Conservation (phyloP, 768 basidiomycete species). For the Mrakia frigida region DNA sequence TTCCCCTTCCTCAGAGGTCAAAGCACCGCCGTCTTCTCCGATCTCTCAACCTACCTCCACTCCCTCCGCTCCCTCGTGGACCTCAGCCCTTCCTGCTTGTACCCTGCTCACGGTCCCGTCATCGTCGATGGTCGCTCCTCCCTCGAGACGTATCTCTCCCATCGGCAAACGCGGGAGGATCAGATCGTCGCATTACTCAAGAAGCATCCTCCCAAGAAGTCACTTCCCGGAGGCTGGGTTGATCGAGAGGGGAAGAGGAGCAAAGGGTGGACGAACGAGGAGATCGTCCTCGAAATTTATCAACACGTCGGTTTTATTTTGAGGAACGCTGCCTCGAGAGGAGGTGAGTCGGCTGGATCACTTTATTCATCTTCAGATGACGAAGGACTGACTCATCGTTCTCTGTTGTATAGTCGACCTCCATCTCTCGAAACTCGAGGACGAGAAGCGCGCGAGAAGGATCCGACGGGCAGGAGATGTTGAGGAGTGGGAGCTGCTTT, state of each 20-base stretch:
- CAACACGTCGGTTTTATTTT: conserved; percentile 19
- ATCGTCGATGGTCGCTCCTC: conserved; percentile 58
- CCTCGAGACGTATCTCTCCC: conserved; percentile 68
- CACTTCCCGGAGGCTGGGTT: not conserved
- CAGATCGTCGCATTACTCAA: conserved; percentile 56
- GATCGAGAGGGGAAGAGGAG: not conserved
- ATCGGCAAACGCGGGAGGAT: conserved; percentile 72
- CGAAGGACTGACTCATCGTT: no score
- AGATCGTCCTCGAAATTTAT: conserved; percentile 24
- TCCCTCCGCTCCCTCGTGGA: conserved; percentile 40
- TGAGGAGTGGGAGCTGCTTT: not conserved
- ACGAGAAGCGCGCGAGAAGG: conserved; percentile 55
- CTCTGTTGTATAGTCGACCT: conserved; percentile 47
- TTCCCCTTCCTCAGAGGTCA: not conserved
- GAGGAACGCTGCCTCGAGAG: conserved; percentile 19
- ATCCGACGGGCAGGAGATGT: not conserved
- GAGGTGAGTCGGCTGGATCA: conserved; percentile 36
- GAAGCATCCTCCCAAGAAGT: not conserved
- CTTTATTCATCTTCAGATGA: no score
- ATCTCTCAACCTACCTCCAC: conserved; percentile 56
- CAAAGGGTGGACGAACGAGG: conserved; percentile 21
- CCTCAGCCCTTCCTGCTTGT: conserved; percentile 50
- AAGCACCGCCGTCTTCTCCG: conserved; percentile 73
- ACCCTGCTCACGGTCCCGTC: conserved; percentile 84
- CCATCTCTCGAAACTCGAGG: conserved; percentile 67